Evolutionary conservation across 257 asterid species (phyloP).

Genomic region (Solanum dulcamara): DNA sequence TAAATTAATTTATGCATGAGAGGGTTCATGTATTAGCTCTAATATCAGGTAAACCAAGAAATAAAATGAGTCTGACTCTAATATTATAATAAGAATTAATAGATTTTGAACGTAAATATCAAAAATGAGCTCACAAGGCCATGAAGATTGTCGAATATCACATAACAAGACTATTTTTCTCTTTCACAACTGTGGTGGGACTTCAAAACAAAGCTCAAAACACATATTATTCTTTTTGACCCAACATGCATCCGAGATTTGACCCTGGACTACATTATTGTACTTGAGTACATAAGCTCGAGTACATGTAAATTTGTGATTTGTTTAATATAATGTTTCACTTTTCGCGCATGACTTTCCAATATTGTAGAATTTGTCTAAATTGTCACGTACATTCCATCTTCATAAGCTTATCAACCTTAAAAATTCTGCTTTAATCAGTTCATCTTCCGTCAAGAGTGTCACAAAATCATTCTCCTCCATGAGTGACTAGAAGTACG

Average conservation of each 20-base stretch:
- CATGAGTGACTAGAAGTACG: background rate
- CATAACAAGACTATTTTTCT: background rate
- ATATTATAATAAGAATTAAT: background rate
- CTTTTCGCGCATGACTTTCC: too few relatives aligned
- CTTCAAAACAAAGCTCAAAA: background rate
- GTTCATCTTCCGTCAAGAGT: background rate
- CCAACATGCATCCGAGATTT: too few relatives aligned
- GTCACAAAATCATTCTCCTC: background rate
- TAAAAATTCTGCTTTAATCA: too few relatives aligned
- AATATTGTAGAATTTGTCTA: too few relatives aligned
- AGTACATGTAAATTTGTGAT: too few relatives aligned
- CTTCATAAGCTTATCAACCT: background rate
- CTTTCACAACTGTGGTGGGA: background rate
- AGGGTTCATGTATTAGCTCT: background rate
- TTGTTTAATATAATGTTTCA: too few relatives aligned
- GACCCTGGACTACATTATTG: too few relatives aligned
- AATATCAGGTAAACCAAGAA: background rate
- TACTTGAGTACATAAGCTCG: too few relatives aligned
- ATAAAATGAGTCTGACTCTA: background rate
- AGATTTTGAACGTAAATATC: background rate
- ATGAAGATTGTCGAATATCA: background rate
- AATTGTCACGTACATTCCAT: too few relatives aligned
- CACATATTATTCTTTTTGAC: background rate
- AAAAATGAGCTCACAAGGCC: background rate
- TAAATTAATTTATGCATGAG: background rate